Base-by-base conservation (phyloP, 2,329 filamentous ascomycete genomes). In the Colletotrichum trifolii region DNA sequence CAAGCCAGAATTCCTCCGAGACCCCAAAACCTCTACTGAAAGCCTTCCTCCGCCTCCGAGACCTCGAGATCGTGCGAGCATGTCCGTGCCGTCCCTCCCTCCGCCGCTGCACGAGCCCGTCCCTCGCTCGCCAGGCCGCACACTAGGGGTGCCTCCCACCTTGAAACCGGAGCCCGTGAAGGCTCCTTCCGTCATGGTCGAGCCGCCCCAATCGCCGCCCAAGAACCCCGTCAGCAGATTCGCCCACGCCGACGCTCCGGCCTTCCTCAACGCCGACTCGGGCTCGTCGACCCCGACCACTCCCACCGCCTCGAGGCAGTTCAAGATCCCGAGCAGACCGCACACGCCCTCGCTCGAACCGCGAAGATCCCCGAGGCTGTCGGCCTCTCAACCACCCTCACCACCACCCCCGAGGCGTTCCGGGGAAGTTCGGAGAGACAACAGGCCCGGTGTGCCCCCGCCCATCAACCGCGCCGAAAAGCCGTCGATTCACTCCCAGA, bases 391-490 rank as follows among this genome's bases (percentile, higher is more conserved):
- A 48, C 85, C 87, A 4, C 88, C 88, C 8, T 90, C 88, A 13
- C 88, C 87, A 2, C 88, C 88, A 3, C 88, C 88, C 1, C 88
- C 87, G 2, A 80, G 87, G 69, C 82, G 88, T 67, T 90, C 88
- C n/a, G 83, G 76, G 6, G 88, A 90, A 72, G 69, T 87, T 3
- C 82, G 81, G 61, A 79, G 86, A 60, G 83, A 86, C 1, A 77
- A 70, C 67, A 82, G 74, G 57, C 66, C 76, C 57, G 77, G 78
- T 34, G 83, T 83, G 5, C 92, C 92, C 9, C 93, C 93, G 5
- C 91, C 91, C 1, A 85, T 94, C 42, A 96, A 96, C 74, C 88
- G 94, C 59, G 88, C 89, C 36, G 92, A 92, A 45, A 97, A 96
- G 76, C 75, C 78, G 8, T 69, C 76, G 57, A 79, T 82, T 25